These are phyloP conservation scores for Ganoderma leucocontextum DNA, from an alignment of 1,284 basidiomycete genomes.

Conservation along the genomic window DNA sequence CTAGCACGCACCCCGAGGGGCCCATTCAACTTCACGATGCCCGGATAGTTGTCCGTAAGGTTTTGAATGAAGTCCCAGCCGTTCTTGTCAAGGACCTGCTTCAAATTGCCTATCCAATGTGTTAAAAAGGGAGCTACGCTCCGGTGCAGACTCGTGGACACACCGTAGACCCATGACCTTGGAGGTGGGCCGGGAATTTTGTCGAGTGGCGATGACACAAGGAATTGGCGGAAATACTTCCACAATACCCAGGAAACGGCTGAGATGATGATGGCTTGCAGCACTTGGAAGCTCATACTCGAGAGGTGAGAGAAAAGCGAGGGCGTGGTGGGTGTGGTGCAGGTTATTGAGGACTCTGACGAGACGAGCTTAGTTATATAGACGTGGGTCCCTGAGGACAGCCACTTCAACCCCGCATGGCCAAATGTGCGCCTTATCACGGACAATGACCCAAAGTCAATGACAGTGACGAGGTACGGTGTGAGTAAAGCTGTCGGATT, in stretches of 20 bases:
- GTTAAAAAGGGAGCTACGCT: not conserved
- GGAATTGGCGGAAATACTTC: constrained; percentile 21
- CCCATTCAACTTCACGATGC: constrained; percentile 22
- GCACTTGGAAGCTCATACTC: not conserved
- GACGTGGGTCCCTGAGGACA: not conserved
- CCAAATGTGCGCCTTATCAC: not conserved
- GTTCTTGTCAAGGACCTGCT: constrained; percentile 25
- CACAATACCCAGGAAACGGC: constrained; percentile 22
- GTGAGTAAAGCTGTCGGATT: not conserved
- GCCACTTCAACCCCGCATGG: not conserved
- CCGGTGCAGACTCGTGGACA: not conserved
- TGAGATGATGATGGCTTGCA: not conserved
- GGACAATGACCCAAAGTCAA: not conserved
- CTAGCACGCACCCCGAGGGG: constrained; percentile 22
- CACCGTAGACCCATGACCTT: constrained; percentile 23
- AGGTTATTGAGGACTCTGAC: too few species aligned
- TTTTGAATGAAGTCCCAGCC: constrained; percentile 33
- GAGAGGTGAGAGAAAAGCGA: not conserved
- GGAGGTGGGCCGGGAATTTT: constrained; percentile 26
- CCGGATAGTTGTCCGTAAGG: constrained; percentile 20
- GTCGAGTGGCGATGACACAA: constrained; percentile 24
- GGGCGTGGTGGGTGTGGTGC: not conserved
- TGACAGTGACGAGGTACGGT: not conserved
- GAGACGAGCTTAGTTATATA: not conserved
- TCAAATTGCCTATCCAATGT: constrained; percentile 24